These are phyloP conservation scores for Boletus barrowsii DNA, from an alignment of 768 basidiomycete species.

Conservation along the genomic window DNA sequence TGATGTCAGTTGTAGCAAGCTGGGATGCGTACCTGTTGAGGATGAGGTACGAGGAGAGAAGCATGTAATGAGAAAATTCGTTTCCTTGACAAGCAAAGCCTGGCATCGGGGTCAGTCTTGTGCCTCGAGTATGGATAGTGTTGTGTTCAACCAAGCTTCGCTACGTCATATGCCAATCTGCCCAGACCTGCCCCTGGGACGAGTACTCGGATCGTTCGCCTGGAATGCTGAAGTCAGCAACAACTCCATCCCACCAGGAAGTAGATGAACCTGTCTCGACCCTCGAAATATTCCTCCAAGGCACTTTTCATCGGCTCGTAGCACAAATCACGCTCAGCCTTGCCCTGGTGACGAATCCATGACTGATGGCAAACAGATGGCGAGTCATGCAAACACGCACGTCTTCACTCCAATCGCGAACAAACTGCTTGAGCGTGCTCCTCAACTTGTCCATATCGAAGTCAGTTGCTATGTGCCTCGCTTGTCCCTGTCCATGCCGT, in stretches of 20 bases:
- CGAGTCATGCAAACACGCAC: conserved; percentile 36
- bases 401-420: conserved; percentile 89
- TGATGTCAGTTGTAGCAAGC: neutral
- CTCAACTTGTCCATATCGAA: conserved; percentile 88
- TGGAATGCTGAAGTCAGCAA: conserved; percentile 16
- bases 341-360: conserved; percentile 48
- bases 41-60: conserved; percentile 84
- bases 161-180: conserved; percentile 84
- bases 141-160: conserved; percentile 59
- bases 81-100: conserved; percentile 92
- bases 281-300: conserved; percentile 58
- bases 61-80: conserved; percentile 95
- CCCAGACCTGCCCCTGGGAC: conserved; percentile 91
- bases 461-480: conserved; percentile 53
- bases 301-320: conserved; percentile 84
- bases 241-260: neutral
- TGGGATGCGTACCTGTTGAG: conserved; percentile 65
- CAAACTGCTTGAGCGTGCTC: conserved; percentile 90
- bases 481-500: conserved; percentile 7
- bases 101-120: conserved; percentile 27
- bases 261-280: conserved; percentile 42
- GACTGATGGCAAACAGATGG: neutral
- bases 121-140: neutral
- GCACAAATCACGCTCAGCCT: conserved; percentile 68
- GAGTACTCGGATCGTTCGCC: conserved; percentile 65